Base-by-base conservation (phyloP, 1,284 basidiomycete genomes). In the Fomes fomentarius region DNA sequence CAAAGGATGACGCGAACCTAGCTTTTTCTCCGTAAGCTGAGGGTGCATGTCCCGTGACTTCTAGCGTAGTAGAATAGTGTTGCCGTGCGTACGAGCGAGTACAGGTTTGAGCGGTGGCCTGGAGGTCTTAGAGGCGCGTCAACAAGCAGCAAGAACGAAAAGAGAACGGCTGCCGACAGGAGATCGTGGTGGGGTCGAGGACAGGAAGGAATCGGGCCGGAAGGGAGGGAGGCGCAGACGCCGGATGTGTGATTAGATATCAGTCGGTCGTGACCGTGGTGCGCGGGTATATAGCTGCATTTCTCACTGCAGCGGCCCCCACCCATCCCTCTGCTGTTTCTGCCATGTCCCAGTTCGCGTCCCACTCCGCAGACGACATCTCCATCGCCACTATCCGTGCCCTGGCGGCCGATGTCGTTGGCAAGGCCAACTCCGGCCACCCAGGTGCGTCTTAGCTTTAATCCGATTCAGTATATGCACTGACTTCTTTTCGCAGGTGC, bases 391-490 rank as follows among this genome's bases (percentile, higher is more conserved):
- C 86, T 50, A 89, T 89, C 71, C 82, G 87, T 58, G 82, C 84
- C 47, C 80, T 89, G 55, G 83, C 88, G 47, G 89, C 85, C 37
- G 87, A 90, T 77, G 77, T 84, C 60, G 85, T 90, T 46, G 82
- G 73, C 56, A 85, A 93, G 76, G 87, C 94, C 68, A 96, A 96
- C 84, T 95, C 93, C 66, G 93, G 93, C 58, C 93, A 95, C 76
- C 93, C 93, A 57, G 92, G 93, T 88, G 52, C 61, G 72, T 68
- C 59, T 25, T 37, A 24, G 34, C 35, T 24, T 6, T 24, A 24
- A 39, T 50, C 38, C 43, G 47, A 25, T 41, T 21, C 37, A 34
- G 50, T 17, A 2, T 19, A 19, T 41, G 30, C 17, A 24, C 51
- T 50, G 45, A 61, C 14, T 15, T 42, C 21, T 21, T 31, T 49